Evolutionary conservation across 2,329 filamentous ascomycete genomes (phyloP).

Genomic region (Colletotrichum falcatum): DNA sequence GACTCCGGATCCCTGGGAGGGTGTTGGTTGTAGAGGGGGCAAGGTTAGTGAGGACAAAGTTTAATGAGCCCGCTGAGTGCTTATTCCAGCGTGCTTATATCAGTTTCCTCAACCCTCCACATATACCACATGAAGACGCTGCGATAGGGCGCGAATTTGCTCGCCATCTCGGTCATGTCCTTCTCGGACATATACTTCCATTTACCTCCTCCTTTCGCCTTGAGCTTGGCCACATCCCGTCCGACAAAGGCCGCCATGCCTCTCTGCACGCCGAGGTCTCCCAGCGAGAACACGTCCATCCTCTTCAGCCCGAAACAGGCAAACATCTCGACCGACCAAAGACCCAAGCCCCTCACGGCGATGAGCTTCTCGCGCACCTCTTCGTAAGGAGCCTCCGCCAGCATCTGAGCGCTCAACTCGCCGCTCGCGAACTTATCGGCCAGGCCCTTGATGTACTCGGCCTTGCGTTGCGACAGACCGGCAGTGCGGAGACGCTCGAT

Average conservation of each 20-base stretch:
- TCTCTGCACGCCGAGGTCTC: slow-evolving; percentile 92
- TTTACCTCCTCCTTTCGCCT: slow-evolving; percentile 77
- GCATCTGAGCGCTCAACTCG: slow-evolving; percentile 80
- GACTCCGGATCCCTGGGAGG: background rate
- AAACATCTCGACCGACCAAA: slow-evolving; percentile 98
- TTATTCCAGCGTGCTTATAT: slow-evolving; percentile 72
- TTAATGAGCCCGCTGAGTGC: slow-evolving; percentile 31
- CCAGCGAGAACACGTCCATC: slow-evolving; percentile 92
- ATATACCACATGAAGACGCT: slow-evolving; percentile 99
- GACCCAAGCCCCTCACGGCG: slow-evolving; percentile 86
- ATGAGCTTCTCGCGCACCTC: slow-evolving; percentile 85
- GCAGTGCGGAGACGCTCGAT: slow-evolving; percentile 81
- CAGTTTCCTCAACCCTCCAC: slow-evolving; percentile 88
- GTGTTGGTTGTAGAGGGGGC: background rate
- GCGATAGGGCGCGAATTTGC: slow-evolving; percentile 86
- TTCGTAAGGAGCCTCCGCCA: slow-evolving; percentile 85
- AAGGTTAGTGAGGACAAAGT: background rate
- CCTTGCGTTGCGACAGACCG: slow-evolving; percentile 92
- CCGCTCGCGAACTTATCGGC: slow-evolving; percentile 83
- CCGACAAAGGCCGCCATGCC: slow-evolving; percentile 93
- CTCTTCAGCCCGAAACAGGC: slow-evolving; percentile 94
- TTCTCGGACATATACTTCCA: slow-evolving; percentile 98
- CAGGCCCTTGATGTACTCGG: slow-evolving; percentile 91
- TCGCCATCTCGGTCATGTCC: slow-evolving; percentile 88
- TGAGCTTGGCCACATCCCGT: slow-evolving; percentile 85